Evolutionary conservation across 2,329 filamentous ascomycete genomes (phyloP), one percentile per base, ranked within the genome.

Genomic region (Colletotrichum liriopes): DNA sequence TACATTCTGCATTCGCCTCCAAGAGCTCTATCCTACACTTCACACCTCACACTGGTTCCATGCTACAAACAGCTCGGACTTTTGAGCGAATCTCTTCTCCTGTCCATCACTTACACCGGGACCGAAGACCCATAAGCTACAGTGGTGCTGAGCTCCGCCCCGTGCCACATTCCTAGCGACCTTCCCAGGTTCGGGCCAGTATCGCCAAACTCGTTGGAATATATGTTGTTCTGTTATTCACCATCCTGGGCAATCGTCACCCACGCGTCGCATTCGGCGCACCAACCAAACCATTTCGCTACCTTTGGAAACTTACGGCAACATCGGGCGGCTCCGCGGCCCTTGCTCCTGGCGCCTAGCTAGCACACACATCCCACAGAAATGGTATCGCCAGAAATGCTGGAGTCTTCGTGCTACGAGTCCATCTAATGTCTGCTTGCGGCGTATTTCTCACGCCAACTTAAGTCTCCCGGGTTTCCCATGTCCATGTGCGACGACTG

Each of bases 401-500:
- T 51, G 23, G 32, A 69, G 20, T 41, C 23, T 43, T 51, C 18
- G 18, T 39, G 32, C 37, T 54, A 60, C 69, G 20, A 54, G 45
- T 29, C 52, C 52, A 59, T 69, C 65, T 59, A 39, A 2, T 37
- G 11, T 16, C 12, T 20, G 64, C 41, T 62, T 51, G 64, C 51
- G 20, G 58, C 35, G 9, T 23, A 35, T 37, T 14, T 56, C 35
- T 39, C 35, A 29, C 29, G n/a, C 5, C 58, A 49, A 32, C 8
- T 23, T 60, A 45, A 69, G 54, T 65, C 65, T 41, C 60, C 55
- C 37, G 59, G 29, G 37, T 26, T 65, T 43, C 54, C 59, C 56
- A 67, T 32, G 35, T 59, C 64, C 69, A 72, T 59, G 52, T 69
- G 58, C 32, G 49, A 67, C 58, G 45, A 68, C 41, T 29, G 39